A percentile compares a stretch with the other conserved stretches of the same genome.
Conservation (phyloP, 192 early-diverging fungal species). For the Backusella psychrophila region DNA sequence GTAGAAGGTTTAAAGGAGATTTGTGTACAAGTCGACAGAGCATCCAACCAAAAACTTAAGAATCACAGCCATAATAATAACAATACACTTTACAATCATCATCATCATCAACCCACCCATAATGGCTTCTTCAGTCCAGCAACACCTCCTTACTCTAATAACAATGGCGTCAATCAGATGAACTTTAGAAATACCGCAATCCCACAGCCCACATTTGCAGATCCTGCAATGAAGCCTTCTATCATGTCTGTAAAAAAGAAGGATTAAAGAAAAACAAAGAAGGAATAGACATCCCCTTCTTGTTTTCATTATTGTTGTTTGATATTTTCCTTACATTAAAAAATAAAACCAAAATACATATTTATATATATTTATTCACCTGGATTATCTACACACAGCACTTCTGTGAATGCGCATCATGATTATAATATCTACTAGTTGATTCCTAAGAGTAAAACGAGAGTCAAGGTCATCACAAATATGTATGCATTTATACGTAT, state of each 20-base stretch:
- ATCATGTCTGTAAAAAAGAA: slow-evolving; percentile 15
- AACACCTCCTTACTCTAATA: neutral
- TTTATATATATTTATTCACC: neutral
- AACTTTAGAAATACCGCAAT: slow-evolving; percentile 6
- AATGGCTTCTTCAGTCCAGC: slow-evolving; percentile 6
- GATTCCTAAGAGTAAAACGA: too few relatives aligned
- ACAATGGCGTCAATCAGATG: too few relatives aligned
- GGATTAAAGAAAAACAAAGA: slow-evolving; percentile 1
- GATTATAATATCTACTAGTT: too few relatives aligned
- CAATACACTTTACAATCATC: neutral
- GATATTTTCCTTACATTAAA: neutral
- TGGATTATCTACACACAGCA: neutral
- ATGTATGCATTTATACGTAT: too few relatives aligned
- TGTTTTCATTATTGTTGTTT: neutral
- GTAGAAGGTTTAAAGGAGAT: slow-evolving; percentile 51
- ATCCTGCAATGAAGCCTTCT: neutral
- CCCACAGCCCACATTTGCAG: slow-evolving; percentile 17
- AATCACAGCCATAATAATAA: neutral
- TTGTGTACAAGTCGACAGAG: slow-evolving; percentile 47
- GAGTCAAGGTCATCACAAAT: too few relatives aligned
- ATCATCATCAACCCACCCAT: neutral
- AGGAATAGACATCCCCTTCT: neutral
- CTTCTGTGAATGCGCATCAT: too few relatives aligned
- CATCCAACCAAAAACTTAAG: neutral
- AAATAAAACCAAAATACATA: neutral